Evolutionary conservation across 2,329 filamentous ascomycete species (phyloP), one percentile per base, ranked within the genome.

Genomic region (Periconia macrospinosa): DNA sequence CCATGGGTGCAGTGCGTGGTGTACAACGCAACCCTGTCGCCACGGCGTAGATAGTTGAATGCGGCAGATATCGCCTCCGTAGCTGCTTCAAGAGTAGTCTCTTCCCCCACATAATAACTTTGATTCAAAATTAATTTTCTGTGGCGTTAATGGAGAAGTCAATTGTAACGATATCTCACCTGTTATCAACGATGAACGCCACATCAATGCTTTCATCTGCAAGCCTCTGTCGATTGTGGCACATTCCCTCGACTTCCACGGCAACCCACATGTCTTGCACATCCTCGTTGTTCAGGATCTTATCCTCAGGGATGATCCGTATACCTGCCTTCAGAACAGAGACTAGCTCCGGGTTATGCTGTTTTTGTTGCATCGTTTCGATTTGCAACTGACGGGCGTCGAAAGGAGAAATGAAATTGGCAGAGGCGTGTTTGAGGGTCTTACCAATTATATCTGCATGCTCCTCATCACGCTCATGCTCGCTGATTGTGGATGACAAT

Each of bases 181-280:
- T 68, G 47, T 75, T 75, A 53, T 76, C 73, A 33, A 76, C 57
- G 18, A 76, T 54, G 19, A 75, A 62, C 6, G 73, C 55, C 5
- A 75, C 53, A 57, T 75, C 72, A 17, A 75, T 55, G 8, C 54
- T 55, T 3, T 50, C 46, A 23, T 67, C 52, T 8, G 47, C 43
- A 37, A 65, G 56, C 23, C 50, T 14, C 15, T 50, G 54, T 6
- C 59, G 58, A 33, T 68, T 63, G 52, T 71, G 60, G 5, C 68
- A 49, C 11, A 61, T 57, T 11, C 67, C 69, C 43, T 68, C 63
- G 6, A 70, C 52, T 43, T 73, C 69, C 5, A 74, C 55, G 13
- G 67, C 62, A n/a, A 71, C 57, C 56, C 62, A 66, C 20, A 73
- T 53, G 2, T 68, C 59, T 52, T 68, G 59, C 9, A 52, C 30